phyloP scores from a whole-genome alignment of 352 stramenopile species.

The Phytophthora chlamydospora region DNA sequence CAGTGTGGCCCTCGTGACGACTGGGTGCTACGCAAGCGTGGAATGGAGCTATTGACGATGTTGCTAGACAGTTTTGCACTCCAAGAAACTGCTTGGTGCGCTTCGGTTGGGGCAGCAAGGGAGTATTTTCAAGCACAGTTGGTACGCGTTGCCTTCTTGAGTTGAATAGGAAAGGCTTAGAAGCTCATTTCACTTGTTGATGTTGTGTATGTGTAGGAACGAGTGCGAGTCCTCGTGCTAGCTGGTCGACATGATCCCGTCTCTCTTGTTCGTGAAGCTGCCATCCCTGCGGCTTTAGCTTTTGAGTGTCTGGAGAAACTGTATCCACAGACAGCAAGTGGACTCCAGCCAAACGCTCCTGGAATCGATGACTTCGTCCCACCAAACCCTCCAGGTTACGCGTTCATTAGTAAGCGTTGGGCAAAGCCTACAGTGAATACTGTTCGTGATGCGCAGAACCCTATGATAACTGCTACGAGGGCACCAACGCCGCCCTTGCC shows the following conservation, averaged over 20 bases:
- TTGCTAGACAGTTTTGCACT: constrained; percentile 53
- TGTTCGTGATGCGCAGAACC: not conserved
- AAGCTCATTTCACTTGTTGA: constrained; percentile 1
- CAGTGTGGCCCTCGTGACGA: constrained; percentile 53
- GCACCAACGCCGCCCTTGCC: not conserved
- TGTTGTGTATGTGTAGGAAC: constrained; percentile 33
- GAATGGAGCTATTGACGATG: constrained; percentile 54
- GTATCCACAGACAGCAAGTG: constrained; percentile 21
- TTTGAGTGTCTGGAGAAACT: constrained; percentile 52
- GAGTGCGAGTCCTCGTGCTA: constrained; percentile 46
- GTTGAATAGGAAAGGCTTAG: not conserved
- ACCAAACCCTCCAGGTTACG: constrained; percentile 20
- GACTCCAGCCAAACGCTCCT: not conserved
- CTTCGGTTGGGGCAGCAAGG: constrained; percentile 11
- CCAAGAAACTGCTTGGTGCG: constrained; percentile 27
- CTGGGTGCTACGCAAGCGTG: constrained; percentile 63
- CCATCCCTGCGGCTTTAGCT: constrained; percentile 38
- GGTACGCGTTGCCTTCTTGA: constrained; percentile 26
- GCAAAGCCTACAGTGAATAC: constrained; percentile 8
- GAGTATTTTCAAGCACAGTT: constrained; percentile 41
- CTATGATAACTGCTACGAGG: not conserved
- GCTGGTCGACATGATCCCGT: constrained; percentile 57
- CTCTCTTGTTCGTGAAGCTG: constrained; percentile 59
- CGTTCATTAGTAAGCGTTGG: constrained; percentile 14
- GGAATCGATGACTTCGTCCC: constrained; percentile 27